Evolutionary conservation across 441 rosid genomes (phyloP).

Genomic region (Corymbia citriodora): DNA sequence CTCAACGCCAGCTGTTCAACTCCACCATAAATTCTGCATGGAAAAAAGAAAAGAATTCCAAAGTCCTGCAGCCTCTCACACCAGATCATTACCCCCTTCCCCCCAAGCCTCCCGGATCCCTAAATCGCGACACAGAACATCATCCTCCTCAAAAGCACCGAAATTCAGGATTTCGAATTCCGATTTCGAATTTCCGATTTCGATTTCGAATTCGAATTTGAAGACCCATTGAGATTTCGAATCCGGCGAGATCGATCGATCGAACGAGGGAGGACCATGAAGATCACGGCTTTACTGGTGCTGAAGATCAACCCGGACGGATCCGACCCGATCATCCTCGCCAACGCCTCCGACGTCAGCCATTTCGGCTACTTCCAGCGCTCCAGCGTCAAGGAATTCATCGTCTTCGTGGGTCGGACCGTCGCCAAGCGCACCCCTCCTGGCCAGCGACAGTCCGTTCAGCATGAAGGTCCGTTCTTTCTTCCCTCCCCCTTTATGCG

Average conservation of each 20-base stretch:
- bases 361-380: conserved; percentile 94
- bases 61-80: background rate
- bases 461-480: conserved; percentile 67
- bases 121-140: background rate
- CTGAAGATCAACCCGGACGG: conserved; percentile 62
- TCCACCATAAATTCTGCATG: background rate
- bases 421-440: conserved; percentile 86
- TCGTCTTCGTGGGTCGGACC: conserved; percentile 82
- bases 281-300: conserved; percentile 87
- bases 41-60: background rate
- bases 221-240: background rate
- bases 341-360: conserved; percentile 74
- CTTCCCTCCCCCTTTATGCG: background rate
- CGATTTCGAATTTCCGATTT: background rate
- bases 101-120: background rate
- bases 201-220: background rate
- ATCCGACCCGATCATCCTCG: conserved; percentile 66
- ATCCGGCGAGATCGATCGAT: background rate
- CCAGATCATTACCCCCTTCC: background rate
- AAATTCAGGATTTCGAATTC: background rate
- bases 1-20: background rate
- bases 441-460: conserved; percentile 85
- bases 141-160: background rate
- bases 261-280: conserved; percentile 29
- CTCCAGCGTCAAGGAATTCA: conserved; percentile 80